phyloP scores from a whole-genome alignment of 1,284 basidiomycete species.

The Volvariella volvacea region DNA sequence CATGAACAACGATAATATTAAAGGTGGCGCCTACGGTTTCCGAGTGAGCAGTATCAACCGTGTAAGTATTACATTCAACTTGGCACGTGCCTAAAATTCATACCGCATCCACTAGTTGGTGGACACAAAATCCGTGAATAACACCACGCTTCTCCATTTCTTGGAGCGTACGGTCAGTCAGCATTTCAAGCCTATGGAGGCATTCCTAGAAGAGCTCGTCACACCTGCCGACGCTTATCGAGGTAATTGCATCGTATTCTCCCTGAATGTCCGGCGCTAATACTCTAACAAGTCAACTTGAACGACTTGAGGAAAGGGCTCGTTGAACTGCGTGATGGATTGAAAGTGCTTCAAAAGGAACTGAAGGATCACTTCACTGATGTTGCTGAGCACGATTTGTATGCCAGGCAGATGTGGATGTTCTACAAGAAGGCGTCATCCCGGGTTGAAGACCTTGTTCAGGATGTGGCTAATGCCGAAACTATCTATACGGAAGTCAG shows the following conservation, averaged over 20 bases:
- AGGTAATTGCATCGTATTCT: constrained; percentile 40
- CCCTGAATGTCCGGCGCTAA: neutral
- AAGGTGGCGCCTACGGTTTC: constrained; percentile 97
- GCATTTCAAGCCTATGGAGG: constrained; percentile 80
- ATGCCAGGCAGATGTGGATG: constrained; percentile 85
- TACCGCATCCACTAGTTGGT: constrained; percentile 60
- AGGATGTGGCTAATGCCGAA: constrained; percentile 81
- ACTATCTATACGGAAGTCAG: constrained; percentile 77
- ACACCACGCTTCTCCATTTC: constrained; percentile 93
- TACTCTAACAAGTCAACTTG: constrained; percentile 52
- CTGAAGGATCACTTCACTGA: constrained; percentile 75
- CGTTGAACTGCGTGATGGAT: constrained; percentile 69
- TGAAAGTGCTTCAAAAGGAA: constrained; percentile 73
- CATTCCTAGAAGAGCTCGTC: constrained; percentile 84
- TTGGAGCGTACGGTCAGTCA: constrained; percentile 84
- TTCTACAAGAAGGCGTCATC: constrained; percentile 73
- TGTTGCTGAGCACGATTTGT: constrained; percentile 54
- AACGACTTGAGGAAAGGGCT: constrained; percentile 74
- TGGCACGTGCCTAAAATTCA: neutral
- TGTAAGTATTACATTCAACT: constrained; percentile 31
- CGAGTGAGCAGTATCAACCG: constrained; percentile 97
- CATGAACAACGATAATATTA: constrained; percentile 95
- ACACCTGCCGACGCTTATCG: constrained; percentile 92
- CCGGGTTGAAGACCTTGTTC: constrained; percentile 75
- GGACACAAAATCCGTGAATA: constrained; percentile 94